Percentiles rank a stretch among this genome's conserved stretches.
Conservation (phyloP, 495 filamentous ascomycete species). For the Trichoderma asperelloides region DNA sequence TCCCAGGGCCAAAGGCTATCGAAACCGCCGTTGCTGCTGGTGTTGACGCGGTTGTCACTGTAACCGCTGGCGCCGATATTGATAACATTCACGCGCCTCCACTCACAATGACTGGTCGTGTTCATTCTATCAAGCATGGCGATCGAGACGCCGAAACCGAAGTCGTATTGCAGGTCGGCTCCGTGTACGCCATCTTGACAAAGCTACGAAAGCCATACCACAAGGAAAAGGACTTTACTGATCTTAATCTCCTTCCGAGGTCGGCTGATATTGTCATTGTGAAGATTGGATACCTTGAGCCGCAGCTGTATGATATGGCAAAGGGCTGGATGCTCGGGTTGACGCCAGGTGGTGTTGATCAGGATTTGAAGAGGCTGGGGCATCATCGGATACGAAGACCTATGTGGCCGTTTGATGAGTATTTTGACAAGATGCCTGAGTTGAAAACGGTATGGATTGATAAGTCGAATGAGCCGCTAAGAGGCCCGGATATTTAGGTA, state of each 20-base stretch:
- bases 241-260: slow-evolving; percentile 38
- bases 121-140: slow-evolving; percentile 46
- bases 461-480: slow-evolving; percentile 29
- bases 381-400: slow-evolving; percentile 41
- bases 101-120: slow-evolving; percentile 42
- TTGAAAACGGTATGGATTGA: slow-evolving; percentile 34
- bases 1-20: slow-evolving; percentile 42
- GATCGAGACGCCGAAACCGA: slow-evolving; percentile 41
- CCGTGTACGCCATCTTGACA: slow-evolving; percentile 46
- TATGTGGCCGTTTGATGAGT: slow-evolving; percentile 48
- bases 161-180: slow-evolving; percentile 44
- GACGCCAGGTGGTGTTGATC: slow-evolving; percentile 48
- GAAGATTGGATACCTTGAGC: slow-evolving; percentile 53
- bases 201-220: slow-evolving; percentile 51
- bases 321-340: slow-evolving; percentile 47
- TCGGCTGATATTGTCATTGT: slow-evolving; percentile 45
- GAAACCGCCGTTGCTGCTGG: slow-evolving; percentile 37
- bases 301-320: slow-evolving; percentile 48
- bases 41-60: slow-evolving; percentile 40
- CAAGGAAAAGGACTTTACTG: slow-evolving; percentile 45
- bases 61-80: slow-evolving; percentile 47
- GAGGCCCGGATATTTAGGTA: slow-evolving; percentile 16
- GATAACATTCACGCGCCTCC: slow-evolving; percentile 44
- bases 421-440: slow-evolving; percentile 29
- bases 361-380: slow-evolving; percentile 40